Base-by-base conservation (phyloP, 2,329 filamentous ascomycete genomes). In the Pseudogymnoascus sp. region DNA sequence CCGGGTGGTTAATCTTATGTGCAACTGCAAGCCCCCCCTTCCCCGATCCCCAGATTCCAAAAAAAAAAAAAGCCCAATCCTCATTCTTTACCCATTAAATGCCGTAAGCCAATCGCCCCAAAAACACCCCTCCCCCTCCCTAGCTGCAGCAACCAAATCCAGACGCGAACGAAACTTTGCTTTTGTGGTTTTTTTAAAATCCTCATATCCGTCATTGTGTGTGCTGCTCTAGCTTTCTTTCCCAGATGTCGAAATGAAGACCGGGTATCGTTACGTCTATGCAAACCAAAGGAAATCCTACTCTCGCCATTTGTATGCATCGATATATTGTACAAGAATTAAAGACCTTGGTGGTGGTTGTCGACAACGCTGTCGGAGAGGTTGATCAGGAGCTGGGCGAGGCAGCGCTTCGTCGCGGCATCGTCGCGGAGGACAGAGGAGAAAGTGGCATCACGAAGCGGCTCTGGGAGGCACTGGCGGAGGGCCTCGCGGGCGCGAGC, bases 401-500 rank as follows among this genome's bases (percentile, higher is more conserved):
- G 87, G 76, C 95, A 99, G 64, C 95, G 89, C 81, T 99, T 99
- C 0, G 95, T 99, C 1, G 95, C 95, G 12, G 95, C 95, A 73
- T 99, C 95, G 72, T 99, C 95, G 64, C 95, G 90, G 36, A 99
- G 87, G 50, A 99, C 95, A 0, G 93, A 93, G 7, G 92, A 96
- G 75, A 99, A 99, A 1, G 95, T 99, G 6, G 93, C 93, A 75
- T 99, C 95, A 59, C 95, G 89, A n/a, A 99, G 87, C n/a, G 95
- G 95, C 73, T 99, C 95, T 0, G 95, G 95, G 11, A 99, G 88
- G 73, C 95, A 99, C 77, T 99, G 95, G 44, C 95, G 87, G 21
- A 99, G 84, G 53, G 95, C 95, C 76, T 99, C 95, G 34, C 95
- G 89, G 63, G 95, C 95, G 65, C 95, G 89, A 65, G 93, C 93